Conservation (phyloP, 2,329 filamentous ascomycete genomes). For the Escovopsis sp. region DNA sequence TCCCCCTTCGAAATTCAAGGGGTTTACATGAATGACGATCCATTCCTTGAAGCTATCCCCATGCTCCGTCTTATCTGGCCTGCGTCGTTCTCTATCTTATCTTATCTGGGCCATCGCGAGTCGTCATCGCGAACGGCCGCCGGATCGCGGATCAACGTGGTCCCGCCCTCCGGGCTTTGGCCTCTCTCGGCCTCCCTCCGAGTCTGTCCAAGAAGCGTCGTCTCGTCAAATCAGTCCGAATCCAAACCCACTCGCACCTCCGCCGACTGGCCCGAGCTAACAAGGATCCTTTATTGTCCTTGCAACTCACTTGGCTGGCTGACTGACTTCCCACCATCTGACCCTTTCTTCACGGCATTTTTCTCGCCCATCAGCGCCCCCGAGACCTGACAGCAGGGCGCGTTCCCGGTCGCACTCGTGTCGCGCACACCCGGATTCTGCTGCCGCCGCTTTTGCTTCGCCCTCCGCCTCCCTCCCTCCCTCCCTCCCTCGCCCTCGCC, state of each 20-base stretch:
- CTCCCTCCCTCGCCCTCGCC: conserved; percentile 1
- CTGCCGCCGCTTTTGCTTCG: no score
- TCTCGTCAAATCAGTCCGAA: not conserved
- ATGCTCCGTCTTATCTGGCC: no score
- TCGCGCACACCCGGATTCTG: conserved; percentile 6
- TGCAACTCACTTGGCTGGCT: conserved; percentile 3
- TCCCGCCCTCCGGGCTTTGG: not conserved
- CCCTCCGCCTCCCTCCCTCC: not conserved
- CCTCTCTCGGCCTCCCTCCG: no score
- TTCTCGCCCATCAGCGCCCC: conserved; percentile 2
- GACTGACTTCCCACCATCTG: conserved; percentile 4
- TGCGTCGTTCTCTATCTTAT: no score
- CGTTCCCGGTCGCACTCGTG: conserved; percentile 5
- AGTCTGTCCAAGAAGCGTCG: no score
- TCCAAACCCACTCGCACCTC: conserved; percentile 1
- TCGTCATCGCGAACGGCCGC: no score
- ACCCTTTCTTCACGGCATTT: conserved; percentile 4
- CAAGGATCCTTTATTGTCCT: conserved; percentile 6
- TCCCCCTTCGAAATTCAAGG: no score
- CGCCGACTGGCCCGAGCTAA: conserved; percentile 5
- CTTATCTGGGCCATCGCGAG: no score
- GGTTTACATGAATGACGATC: no score
- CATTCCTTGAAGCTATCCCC: no score
- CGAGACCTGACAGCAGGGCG: conserved; percentile 1
- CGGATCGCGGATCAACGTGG: conserved; percentile 4